phyloP scores from a whole-genome alignment of 805 yeast genomes.

The Schwanniomyces polymorphus region DNA sequence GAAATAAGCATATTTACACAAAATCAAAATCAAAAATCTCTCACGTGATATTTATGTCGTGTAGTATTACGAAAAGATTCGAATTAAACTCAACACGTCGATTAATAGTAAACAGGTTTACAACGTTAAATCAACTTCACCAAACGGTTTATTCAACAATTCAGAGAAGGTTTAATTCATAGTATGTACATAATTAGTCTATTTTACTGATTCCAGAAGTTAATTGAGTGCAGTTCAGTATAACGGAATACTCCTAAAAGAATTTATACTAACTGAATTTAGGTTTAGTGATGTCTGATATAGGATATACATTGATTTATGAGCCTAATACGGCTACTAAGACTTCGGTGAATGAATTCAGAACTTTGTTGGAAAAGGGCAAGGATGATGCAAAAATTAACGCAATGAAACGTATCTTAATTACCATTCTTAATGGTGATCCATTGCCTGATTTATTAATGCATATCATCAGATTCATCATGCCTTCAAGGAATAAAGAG shows the following conservation, averaged over 20 bases:
- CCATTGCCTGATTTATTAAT: conserved; percentile 89
- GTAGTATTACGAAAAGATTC: background rate
- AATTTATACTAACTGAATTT: conserved; percentile 1
- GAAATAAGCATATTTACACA: background rate
- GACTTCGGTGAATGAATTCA: conserved; percentile 70
- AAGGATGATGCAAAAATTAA: conserved; percentile 83
- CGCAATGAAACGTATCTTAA: conserved; percentile 85
- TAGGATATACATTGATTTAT: conserved; percentile 76
- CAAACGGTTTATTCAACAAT: background rate
- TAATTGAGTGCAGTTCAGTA: background rate
- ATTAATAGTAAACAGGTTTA: conserved; percentile 4
- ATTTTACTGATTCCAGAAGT: background rate
- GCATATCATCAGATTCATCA: conserved; percentile 95
- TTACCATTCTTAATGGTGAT: conserved; percentile 88
- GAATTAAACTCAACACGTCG: conserved; percentile 16
- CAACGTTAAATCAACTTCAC: background rate
- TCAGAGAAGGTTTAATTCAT: background rate
- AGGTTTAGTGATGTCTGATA: conserved; percentile 14
- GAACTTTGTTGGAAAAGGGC: conserved; percentile 79
- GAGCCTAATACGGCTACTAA: conserved; percentile 70
- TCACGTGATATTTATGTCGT: conserved; percentile 1
- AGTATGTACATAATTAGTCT: background rate
- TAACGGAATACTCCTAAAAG: background rate
- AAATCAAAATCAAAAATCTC: background rate
- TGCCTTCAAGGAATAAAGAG: conserved; percentile 92